phyloP scores from a whole-genome alignment of 1,139 yeast genomes.

The Torulaspora globosa region DNA sequence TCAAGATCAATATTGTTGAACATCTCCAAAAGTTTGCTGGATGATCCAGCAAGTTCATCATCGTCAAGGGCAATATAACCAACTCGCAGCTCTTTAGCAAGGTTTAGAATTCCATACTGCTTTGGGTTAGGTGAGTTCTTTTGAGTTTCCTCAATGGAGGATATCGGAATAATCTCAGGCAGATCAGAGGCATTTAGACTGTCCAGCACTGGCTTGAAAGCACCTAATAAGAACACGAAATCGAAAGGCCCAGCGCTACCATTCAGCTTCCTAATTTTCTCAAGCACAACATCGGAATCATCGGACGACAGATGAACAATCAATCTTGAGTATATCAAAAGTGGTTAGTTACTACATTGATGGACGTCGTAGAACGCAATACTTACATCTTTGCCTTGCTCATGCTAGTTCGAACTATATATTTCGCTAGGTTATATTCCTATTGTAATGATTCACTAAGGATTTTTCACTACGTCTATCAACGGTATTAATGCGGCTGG shows the following conservation, averaged over 20 bases:
- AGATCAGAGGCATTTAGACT: slow-evolving; percentile 17
- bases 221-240: slow-evolving; percentile 51
- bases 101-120: slow-evolving; percentile 40
- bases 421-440: neutral
- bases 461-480: no score
- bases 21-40: slow-evolving; percentile 23
- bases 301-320: slow-evolving; percentile 49
- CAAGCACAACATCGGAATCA: slow-evolving; percentile 42
- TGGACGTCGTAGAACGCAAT: neutral
- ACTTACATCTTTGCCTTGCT: slow-evolving; percentile 21
- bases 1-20: slow-evolving; percentile 41
- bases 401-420: slow-evolving; percentile 5
- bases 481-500: neutral
- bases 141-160: neutral
- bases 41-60: slow-evolving; percentile 21
- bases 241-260: slow-evolving; percentile 64
- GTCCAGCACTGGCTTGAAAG: slow-evolving; percentile 26
- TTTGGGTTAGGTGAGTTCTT: slow-evolving; percentile 25
- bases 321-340: slow-evolving; percentile 30
- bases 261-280: slow-evolving; percentile 49
- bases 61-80: slow-evolving; percentile 44
- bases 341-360: slow-evolving; percentile 5
- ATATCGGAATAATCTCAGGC: slow-evolving; percentile 39
- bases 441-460: neutral
- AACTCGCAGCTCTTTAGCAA: slow-evolving; percentile 46